Evolutionary conservation across 768 basidiomycete genomes (phyloP).

Genomic region (Termitomyces sp.): DNA sequence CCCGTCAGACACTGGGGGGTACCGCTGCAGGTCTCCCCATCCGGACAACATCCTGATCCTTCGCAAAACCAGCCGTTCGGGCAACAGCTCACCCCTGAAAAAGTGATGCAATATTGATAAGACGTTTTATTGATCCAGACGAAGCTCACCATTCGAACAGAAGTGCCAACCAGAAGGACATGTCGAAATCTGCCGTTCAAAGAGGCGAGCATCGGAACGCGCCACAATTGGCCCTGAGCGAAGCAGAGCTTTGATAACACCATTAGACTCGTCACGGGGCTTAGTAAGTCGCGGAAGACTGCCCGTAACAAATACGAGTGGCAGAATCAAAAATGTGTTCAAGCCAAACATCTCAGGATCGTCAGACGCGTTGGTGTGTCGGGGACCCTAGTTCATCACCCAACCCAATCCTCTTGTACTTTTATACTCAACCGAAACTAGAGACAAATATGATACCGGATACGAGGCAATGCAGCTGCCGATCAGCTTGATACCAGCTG

Average conservation of each 20-base stretch:
- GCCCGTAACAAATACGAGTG: not conserved
- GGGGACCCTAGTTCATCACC: too few species aligned
- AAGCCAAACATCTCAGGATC: not conserved
- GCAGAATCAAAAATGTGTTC: not conserved
- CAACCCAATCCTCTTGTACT: too few species aligned
- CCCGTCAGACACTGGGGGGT: too few species aligned
- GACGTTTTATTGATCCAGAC: not conserved
- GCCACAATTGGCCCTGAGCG: not conserved
- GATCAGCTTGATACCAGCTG: not conserved
- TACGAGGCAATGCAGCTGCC: not conserved
- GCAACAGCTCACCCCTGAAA: not conserved
- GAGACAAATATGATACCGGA: too few species aligned
- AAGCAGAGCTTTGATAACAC: not conserved
- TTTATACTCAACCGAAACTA: too few species aligned
- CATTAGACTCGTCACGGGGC: not conserved
- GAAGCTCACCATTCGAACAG: not conserved
- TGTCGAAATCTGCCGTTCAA: not conserved
- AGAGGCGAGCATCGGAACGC: not conserved
- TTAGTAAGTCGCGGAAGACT: not conserved
- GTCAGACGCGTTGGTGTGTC: not conserved
- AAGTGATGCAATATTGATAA: not conserved
- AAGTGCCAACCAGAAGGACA: not conserved
- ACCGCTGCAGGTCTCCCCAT: too few species aligned
- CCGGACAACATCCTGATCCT: not conserved
- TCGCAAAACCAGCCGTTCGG: not conserved